phyloP scores from a whole-genome alignment of 2,329 filamentous ascomycete genomes.

The Cladosporium cucumerinum region DNA sequence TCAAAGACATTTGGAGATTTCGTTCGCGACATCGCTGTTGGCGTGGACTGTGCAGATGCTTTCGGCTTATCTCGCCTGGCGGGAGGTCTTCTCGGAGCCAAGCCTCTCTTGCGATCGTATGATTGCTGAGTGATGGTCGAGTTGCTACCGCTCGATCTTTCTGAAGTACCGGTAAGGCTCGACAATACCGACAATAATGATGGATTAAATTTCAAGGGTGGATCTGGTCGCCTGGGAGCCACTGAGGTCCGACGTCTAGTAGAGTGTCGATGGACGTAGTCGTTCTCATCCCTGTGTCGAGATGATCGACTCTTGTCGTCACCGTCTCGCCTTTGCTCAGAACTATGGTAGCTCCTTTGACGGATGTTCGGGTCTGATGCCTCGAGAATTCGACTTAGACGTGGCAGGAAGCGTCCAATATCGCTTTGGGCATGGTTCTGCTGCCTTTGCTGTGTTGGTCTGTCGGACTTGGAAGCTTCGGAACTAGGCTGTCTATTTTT shows the following conservation, averaged over 20 bases:
- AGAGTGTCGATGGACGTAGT: conserved; percentile 26
- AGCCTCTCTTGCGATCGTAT: conserved; percentile 34
- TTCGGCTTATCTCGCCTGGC: conserved; percentile 18
- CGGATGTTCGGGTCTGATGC: conserved; percentile 25
- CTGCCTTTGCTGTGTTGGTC: conserved; percentile 6
- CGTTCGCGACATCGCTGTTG: conserved; percentile 17
- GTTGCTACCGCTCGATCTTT: conserved; percentile 43
- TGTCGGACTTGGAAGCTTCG: not conserved
- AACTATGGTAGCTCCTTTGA: not conserved
- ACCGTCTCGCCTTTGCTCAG: conserved; percentile 1
- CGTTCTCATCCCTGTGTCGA: conserved; percentile 22
- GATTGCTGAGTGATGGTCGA: conserved; percentile 46
- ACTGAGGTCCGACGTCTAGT: conserved; percentile 32
- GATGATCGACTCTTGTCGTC: conserved; percentile 6
- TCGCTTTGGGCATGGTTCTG: conserved; percentile 20
- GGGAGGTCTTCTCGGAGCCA: conserved; percentile 10
- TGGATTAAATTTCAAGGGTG: conserved; percentile 35
- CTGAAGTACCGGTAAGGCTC: conserved; percentile 40
- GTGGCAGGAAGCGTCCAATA: conserved; percentile 36
- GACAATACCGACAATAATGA: conserved; percentile 44
- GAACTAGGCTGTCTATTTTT: conserved; percentile 4
- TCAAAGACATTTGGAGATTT: conserved; percentile 30
- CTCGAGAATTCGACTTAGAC: conserved; percentile 42
- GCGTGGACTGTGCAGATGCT: not conserved
- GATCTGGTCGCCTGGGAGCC: conserved; percentile 34